Evolutionary conservation across 78 protist species (phyloP), one percentile per base, ranked within the genome.

Genomic region (Diacronema lutheri): DNA sequence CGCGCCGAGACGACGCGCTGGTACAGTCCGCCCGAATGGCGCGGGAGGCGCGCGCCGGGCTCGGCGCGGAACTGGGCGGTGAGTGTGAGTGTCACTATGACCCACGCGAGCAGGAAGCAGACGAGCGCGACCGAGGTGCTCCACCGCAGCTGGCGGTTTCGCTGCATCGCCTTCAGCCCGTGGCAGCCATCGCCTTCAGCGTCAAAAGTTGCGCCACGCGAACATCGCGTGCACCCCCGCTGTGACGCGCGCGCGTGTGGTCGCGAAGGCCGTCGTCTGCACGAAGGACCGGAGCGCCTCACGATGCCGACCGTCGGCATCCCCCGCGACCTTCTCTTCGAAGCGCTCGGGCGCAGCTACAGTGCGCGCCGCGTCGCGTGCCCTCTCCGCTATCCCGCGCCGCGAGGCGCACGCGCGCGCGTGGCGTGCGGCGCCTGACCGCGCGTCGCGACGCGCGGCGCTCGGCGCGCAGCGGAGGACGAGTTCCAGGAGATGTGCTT

Each of bases 401-500:
- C 23, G 66, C 23, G 66, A 26, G 23, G 66, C 21, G 3, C 13
- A 29, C 71, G 71, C 31, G 31, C 31, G 13, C 13, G 6, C 33
- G 71, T 31, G 33, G 13, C 69, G 31, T n/a, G 40, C 69, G 13
- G 29, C 69, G 69, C 13, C 5, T 3, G 69, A 7, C 29, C 25
- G 13, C 31, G 29, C 69, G 13, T 10, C 29, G 31, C 31, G n/a
- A n/a, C n/a, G 69, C 40, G 69, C 69, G 69, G 13, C 25, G 13
- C 25, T 25, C 25, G 13, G 29, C 31, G 5, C 16, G 21, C 82
- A 77, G 82, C 95, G 19, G 89, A 87, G 20, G 83, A 90, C 16
- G 93, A 95, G 89, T 96, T 97, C 88, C 93, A 90, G 37, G 91
- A 96, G 38, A 91, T 98, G 3, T 95, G 98, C 89, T 97, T 98